Conservation (phyloP, 2,329 filamentous ascomycete genomes). For the Coniella vitis region DNA sequence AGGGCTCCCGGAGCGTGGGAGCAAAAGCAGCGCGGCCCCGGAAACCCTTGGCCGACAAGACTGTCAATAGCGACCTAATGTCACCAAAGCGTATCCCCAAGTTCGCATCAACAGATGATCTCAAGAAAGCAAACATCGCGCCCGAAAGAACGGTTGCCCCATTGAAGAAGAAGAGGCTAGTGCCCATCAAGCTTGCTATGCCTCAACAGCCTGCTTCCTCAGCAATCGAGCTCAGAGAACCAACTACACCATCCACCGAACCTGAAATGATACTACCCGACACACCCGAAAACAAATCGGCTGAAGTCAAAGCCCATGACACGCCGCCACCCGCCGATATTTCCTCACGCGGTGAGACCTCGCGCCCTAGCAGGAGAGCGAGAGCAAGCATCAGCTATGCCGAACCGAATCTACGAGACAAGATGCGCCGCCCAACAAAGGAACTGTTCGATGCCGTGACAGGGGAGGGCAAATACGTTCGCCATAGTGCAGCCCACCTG, state of each 20-base stretch:
- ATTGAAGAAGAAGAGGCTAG: conserved; percentile 19
- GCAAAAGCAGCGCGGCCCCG: conserved; percentile 26
- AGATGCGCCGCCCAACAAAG: conserved; percentile 77
- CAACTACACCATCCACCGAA: conserved; percentile 31
- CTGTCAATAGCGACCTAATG: conserved; percentile 50
- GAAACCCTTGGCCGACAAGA: conserved; percentile 50
- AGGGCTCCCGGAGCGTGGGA: conserved; percentile 22
- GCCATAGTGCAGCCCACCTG: conserved; percentile 21
- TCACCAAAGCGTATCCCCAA: conserved; percentile 50
- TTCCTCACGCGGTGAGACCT: conserved; percentile 47
- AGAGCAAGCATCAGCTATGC: conserved; percentile 70
- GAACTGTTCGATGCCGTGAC: conserved; percentile 68
- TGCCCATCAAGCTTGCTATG: conserved; percentile 25
- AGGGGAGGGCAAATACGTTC: conserved; percentile 50
- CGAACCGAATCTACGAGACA: conserved; percentile 72
- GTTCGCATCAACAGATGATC: conserved; percentile 22
- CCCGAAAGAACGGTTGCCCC: conserved; percentile 18
- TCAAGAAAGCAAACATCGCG: conserved; percentile 21
- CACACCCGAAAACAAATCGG: conserved; percentile 40
- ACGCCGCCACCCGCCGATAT: conserved; percentile 56
- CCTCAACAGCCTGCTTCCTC: conserved; percentile 17
- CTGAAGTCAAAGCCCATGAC: conserved; percentile 34
- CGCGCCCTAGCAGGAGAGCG: conserved; percentile 60
- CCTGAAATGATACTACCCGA: conserved; percentile 37
- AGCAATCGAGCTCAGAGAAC: conserved; percentile 18